Base-by-base conservation (phyloP, 2,329 filamentous ascomycete species). In the Incumbomyces lentus region DNA sequence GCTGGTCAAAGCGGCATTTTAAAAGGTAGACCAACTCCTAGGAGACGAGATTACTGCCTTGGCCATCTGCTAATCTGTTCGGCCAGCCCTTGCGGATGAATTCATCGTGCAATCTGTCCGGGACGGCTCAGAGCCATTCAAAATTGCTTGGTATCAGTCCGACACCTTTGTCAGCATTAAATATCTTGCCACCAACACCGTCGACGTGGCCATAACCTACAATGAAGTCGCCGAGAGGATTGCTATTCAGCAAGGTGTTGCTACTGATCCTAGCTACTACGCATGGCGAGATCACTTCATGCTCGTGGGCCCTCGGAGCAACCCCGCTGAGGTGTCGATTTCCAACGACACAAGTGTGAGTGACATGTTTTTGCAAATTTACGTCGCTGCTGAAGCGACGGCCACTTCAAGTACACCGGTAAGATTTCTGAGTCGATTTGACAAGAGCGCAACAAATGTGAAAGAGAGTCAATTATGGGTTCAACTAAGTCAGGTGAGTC, bases 361-460 rank as follows among this genome's bases (percentile, higher is more conserved):
- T 35, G 31, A 29, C 35, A 39, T 40, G 44, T 40, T 46, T 19
- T 39, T 35, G 29, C 31, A 40, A 13, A 16, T 46, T 3, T 31
- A 72, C 4, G 59, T 60, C 16, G 50, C 59, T 0, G 61, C 63
- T 2, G 64, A 64, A 1, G 60, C 66, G 26, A 60, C 56, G 1
- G 58, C 55, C 2, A 50, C 49, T 0, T 64, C 62, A 0, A 52
- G 58, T 2, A 55, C 60, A 0, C 60, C 63, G 0, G 63, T 69
- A 2, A 62, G 67, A 13, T 72, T 72, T 43, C 55, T 71, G 13
- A 65, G 58, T 29, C 41, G 41, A 1, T 73, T 63, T 41, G 70
- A 73, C 50, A 73, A 72, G 53, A 71, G 68, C 2, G 69, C 70
- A 0, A 71, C 68, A 1, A 72, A 71, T 48, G 70, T 73, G 41